Evolutionary conservation across 148 eudicot genomes (phyloP).

Genomic region (Silene uniflora): DNA sequence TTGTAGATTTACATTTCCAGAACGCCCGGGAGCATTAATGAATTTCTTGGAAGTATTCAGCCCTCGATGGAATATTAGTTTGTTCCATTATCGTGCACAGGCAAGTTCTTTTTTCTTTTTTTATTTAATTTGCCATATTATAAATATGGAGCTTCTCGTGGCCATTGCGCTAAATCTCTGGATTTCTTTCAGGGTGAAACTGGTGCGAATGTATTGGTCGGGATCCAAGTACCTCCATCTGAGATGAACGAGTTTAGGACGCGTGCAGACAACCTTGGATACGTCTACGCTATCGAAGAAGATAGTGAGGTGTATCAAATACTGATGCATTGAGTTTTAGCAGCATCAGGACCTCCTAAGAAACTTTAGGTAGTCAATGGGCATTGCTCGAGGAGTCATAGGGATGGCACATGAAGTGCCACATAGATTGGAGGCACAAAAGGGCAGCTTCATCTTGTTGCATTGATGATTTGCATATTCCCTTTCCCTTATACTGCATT

Average conservation of each 20-base stretch:
- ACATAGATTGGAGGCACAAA: neutral
- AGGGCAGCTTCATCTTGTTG: neutral
- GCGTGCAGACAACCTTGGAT: conserved; percentile 69
- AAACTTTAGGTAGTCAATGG: neutral
- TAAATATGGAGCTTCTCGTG: neutral
- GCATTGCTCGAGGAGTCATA: neutral
- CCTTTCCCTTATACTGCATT: neutral
- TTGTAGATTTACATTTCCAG: conserved; percentile 86
- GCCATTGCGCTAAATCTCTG: neutral
- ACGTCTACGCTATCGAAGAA: conserved; percentile 48
- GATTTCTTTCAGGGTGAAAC: conserved; percentile 60
- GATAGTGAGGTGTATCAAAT: conserved; percentile 58
- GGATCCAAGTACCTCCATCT: conserved; percentile 61
- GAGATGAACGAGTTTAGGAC: conserved; percentile 57
- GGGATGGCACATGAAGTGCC: neutral
- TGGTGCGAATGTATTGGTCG: conserved; percentile 93
- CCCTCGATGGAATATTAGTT: conserved; percentile 91
- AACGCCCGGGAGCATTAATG: conserved; percentile 89
- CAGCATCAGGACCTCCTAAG: neutral
- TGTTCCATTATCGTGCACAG: conserved; percentile 94
- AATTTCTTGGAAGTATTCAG: conserved; percentile 84
- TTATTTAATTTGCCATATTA: neutral
- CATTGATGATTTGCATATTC: neutral
- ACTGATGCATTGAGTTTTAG: conserved; percentile 48
- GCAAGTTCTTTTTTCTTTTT: conserved; percentile 30